Conservation (phyloP, 2,329 filamentous ascomycete genomes). For the Aureobasidium leucospermi region DNA sequence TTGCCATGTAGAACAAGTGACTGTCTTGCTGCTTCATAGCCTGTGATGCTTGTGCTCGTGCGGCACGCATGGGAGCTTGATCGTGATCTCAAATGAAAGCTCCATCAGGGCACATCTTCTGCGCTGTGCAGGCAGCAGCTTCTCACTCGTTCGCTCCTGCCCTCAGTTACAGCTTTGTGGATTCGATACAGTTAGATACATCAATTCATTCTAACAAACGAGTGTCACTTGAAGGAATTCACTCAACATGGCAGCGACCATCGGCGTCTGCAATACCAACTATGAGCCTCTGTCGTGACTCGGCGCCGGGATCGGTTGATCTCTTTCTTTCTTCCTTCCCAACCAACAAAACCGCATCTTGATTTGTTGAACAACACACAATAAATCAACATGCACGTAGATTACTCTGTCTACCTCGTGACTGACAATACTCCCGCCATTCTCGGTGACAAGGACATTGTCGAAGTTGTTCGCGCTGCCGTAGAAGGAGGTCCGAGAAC, state of each 20-base stretch:
- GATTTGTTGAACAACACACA: neutral
- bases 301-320: conserved; percentile 10
- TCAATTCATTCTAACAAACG: neutral
- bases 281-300: neutral
- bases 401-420: conserved; percentile 84
- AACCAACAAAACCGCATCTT: neutral
- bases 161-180: neutral
- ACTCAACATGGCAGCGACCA: neutral
- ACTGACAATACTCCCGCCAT: conserved; percentile 87
- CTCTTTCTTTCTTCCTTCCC: neutral
- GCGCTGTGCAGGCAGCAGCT: neutral
- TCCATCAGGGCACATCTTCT: neutral
- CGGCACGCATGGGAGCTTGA: neutral
- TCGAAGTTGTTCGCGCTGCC: conserved; percentile 65
- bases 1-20: neutral
- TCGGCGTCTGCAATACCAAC: neutral
- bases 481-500: conserved; percentile 56
- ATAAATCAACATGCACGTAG: conserved; percentile 35
- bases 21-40: neutral
- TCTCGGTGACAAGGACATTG: conserved; percentile 63
- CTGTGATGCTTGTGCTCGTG: neutral
- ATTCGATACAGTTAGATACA: neutral
- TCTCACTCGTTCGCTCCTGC: neutral
- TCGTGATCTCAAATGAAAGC: neutral
- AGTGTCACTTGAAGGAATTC: neutral